Evolutionary conservation across 441 rosid species (phyloP), one percentile per base, ranked within the genome.

Genomic region (Mallotus repandus): DNA sequence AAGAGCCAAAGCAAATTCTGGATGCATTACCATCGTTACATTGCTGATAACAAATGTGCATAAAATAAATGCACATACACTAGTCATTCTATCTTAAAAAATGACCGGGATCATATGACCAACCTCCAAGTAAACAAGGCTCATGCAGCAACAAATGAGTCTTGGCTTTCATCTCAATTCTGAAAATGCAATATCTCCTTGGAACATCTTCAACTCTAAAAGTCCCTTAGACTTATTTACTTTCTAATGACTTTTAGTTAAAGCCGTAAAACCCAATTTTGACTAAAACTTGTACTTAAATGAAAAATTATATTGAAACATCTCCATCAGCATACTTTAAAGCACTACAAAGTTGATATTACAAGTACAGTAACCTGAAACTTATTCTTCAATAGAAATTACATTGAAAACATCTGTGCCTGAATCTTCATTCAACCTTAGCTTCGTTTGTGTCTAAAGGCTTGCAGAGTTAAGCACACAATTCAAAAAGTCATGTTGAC

Each of bases 141-240:
- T 16, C 54, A 54, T 54, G 22, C 75, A 22, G 4, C 14, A 63
- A 21, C 69, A 63, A 43, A 53, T 19, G 53, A 53, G 41, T 61
- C 52, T 62, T 53, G 50, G 29, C 50, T 50, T 61, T 52, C 61
- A 32, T 72, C 68, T 19, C n/a, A 62, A 21, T 41, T 69, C 32
- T 41, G 22, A 56, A 13, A 56, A 52, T 35, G 53, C 21, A 41
- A 69, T 41, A 19, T 55, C 14, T 52, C 56, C 43, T 4, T 45
- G 4, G 14, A 21, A 43, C 35, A 56, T 41, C 41, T 56, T 69
- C 53, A 56, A 56, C 53, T 56, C 10, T 9, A 48, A 21, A 43
- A 57, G 13, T 19, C 22, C 1, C 5, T 62, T 50, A 35, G 5
- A 62, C 4, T 38, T 38, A 35, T 19, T 49, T 15, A 13, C 60